These are phyloP conservation scores for Serendipita vermifera DNA, from an alignment of 768 basidiomycete species.

Conservation along the genomic window DNA sequence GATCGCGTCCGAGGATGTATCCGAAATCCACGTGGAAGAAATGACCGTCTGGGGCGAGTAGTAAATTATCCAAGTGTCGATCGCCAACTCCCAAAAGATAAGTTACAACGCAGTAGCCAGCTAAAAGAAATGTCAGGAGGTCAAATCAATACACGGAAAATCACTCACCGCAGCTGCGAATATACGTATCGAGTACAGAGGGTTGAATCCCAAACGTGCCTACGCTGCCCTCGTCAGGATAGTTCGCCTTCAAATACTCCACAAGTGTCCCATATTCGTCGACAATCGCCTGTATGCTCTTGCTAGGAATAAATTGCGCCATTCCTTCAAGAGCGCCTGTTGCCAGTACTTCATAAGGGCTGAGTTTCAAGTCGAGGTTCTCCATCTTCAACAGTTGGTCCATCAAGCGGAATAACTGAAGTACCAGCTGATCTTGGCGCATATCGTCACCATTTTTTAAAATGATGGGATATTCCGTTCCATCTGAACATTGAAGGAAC, in stretches of 20 bases:
- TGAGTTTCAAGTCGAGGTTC: slow-evolving; percentile 85
- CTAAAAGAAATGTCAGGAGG: slow-evolving; percentile 31
- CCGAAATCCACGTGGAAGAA: slow-evolving; percentile 99
- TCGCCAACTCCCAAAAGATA: slow-evolving; percentile 95
- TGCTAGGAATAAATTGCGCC: slow-evolving; percentile 92
- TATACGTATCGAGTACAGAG: slow-evolving; percentile 87
- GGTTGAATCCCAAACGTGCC: slow-evolving; percentile 94
- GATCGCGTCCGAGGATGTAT: slow-evolving; percentile 93
- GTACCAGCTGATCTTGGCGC: slow-evolving; percentile 95
- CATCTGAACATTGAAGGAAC: slow-evolving; percentile 76
- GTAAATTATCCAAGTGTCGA: slow-evolving; percentile 88
- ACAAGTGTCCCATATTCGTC: slow-evolving; percentile 81
- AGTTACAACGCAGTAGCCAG: slow-evolving; percentile 95
- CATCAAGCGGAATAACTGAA: slow-evolving; percentile 98
- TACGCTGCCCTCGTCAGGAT: slow-evolving; percentile 90
- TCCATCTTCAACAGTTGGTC: slow-evolving; percentile 86
- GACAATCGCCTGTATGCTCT: slow-evolving; percentile 88
- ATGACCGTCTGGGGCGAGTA: slow-evolving; percentile 88
- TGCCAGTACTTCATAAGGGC: slow-evolving; percentile 84
- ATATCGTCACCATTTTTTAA: slow-evolving; percentile 99
- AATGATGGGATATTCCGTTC: slow-evolving; percentile 83
- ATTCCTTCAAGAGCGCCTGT: slow-evolving; percentile 88
- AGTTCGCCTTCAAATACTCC: slow-evolving; percentile 71
- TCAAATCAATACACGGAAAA: slow-evolving; percentile 8
- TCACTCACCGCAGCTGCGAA: slow-evolving; percentile 85